phyloP scores from a whole-genome alignment of 2,329 filamentous ascomycete species.

The Emericellopsis atlantica region DNA sequence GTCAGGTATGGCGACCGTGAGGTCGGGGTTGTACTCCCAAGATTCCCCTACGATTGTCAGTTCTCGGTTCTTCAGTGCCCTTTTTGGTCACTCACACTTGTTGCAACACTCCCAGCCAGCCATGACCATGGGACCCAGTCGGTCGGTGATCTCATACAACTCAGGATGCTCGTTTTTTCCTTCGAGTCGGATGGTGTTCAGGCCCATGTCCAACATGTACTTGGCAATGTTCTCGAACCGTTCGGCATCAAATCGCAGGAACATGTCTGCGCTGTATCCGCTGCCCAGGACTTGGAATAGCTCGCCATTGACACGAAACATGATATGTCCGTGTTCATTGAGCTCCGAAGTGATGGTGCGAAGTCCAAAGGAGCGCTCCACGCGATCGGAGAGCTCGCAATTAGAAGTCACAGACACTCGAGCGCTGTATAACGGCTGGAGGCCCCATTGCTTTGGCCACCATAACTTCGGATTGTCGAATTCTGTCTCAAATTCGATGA shows the following conservation, averaged over 20 bases:
- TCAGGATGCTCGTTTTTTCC: slow-evolving; percentile 52
- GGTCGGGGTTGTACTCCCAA: slow-evolving; percentile 46
- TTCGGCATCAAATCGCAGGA: slow-evolving; percentile 40
- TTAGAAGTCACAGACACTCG: slow-evolving; percentile 15
- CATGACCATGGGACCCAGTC: slow-evolving; percentile 47
- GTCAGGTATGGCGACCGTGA: slow-evolving; percentile 19
- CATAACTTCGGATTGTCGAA: slow-evolving; percentile 37
- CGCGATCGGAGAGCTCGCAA: slow-evolving; percentile 14
- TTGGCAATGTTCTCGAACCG: slow-evolving; percentile 35
- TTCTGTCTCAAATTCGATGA: slow-evolving; percentile 17
- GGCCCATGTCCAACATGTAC: slow-evolving; percentile 45
- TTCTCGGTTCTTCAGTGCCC: neutral
- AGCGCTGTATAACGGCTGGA: slow-evolving; percentile 35
- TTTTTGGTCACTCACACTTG: slow-evolving; percentile 30
- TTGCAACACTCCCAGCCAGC: slow-evolving; percentile 56
- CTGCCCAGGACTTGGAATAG: slow-evolving; percentile 48
- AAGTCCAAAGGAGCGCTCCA: slow-evolving; percentile 13
- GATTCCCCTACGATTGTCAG: slow-evolving; percentile 29
- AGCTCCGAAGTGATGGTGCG: slow-evolving; percentile 32
- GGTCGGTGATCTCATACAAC: slow-evolving; percentile 45
- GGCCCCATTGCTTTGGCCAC: slow-evolving; percentile 50
- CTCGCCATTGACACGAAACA: slow-evolving; percentile 41
- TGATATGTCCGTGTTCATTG: slow-evolving; percentile 38
- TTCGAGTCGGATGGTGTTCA: slow-evolving; percentile 51
- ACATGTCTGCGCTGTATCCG: slow-evolving; percentile 49